Percentiles rank a stretch among this genome's conserved stretches.
Conservation (phyloP, 2,329 filamentous ascomycete genomes). For the Diaporthe vexans region DNA sequence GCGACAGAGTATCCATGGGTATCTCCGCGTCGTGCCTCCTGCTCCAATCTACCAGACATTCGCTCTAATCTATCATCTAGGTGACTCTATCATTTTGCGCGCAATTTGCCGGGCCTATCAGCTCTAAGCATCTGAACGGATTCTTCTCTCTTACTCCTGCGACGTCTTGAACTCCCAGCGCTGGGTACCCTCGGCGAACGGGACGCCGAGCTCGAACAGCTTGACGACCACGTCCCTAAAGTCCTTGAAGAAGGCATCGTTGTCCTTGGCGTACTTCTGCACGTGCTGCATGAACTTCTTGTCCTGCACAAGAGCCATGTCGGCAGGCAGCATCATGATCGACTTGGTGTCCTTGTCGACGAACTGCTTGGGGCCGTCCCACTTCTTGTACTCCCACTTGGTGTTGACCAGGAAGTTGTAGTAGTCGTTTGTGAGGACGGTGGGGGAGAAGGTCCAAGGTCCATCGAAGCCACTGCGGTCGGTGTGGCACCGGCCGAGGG, state of each 20-base stretch:
- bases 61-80: slow-evolving; percentile 6
- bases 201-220: slow-evolving; percentile 95
- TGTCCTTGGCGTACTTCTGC: slow-evolving; percentile 91
- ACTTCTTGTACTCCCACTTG: slow-evolving; percentile 94
- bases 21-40: neutral
- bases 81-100: neutral
- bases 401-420: slow-evolving; percentile 89
- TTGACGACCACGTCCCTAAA: slow-evolving; percentile 84
- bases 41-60: neutral
- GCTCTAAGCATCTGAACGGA: neutral
- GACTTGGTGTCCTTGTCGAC: slow-evolving; percentile 89
- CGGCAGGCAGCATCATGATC: slow-evolving; percentile 97
- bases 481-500: slow-evolving; percentile 89
- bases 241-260: slow-evolving; percentile 92
- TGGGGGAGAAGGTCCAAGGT: slow-evolving; percentile 93
- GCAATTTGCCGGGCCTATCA: neutral
- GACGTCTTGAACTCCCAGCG: slow-evolving; percentile 75
- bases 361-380: slow-evolving; percentile 89
- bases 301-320: slow-evolving; percentile 89
- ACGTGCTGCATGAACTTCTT: slow-evolving; percentile 86
- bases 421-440: slow-evolving; percentile 94
- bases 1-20: neutral
- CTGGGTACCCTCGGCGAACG: slow-evolving; percentile 76
- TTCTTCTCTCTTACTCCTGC: slow-evolving; percentile 46
- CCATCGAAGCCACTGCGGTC: slow-evolving; percentile 91